These are phyloP conservation scores for Backusella luteola DNA, from an alignment of 192 early-diverging fungal genomes.

Conservation along the genomic window DNA sequence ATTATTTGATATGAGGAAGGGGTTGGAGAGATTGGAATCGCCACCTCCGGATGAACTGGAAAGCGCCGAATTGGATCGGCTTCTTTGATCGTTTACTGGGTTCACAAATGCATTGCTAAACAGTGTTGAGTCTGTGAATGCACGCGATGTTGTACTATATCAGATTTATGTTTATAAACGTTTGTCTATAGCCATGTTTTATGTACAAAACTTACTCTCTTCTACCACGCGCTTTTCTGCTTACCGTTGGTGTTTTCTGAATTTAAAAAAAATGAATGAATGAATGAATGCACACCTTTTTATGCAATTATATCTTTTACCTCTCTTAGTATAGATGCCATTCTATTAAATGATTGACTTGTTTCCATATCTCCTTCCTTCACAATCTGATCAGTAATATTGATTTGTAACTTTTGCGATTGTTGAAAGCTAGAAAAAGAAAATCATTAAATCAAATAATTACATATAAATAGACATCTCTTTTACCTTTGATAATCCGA, in stretches of 20 bases:
- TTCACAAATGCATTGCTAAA: neutral
- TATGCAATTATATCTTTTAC: neutral
- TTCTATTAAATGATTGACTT: slow-evolving; percentile 2
- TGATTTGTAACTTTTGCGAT: slow-evolving; percentile 1
- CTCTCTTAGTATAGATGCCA: slow-evolving; percentile 1
- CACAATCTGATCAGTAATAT: neutral
- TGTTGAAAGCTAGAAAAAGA: neutral
- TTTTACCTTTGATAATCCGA: slow-evolving; percentile 12
- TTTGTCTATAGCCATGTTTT: neutral
- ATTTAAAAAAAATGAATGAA: neutral
- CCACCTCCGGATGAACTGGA: neutral
- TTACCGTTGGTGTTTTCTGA: neutral
- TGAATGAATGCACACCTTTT: neutral
- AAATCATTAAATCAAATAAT: neutral
- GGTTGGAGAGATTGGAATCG: neutral
- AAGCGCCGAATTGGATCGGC: neutral
- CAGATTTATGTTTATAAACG: neutral
- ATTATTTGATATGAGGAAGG: neutral
- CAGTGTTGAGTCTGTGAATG: neutral
- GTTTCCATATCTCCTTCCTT: neutral
- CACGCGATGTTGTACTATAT: neutral
- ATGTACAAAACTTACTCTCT: slow-evolving; percentile 1
- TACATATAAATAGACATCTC: neutral
- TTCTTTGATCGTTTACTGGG: neutral
- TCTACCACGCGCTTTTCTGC: neutral